phyloP scores from a whole-genome alignment of 805 yeast genomes.

The Naumovozyma castellii region DNA sequence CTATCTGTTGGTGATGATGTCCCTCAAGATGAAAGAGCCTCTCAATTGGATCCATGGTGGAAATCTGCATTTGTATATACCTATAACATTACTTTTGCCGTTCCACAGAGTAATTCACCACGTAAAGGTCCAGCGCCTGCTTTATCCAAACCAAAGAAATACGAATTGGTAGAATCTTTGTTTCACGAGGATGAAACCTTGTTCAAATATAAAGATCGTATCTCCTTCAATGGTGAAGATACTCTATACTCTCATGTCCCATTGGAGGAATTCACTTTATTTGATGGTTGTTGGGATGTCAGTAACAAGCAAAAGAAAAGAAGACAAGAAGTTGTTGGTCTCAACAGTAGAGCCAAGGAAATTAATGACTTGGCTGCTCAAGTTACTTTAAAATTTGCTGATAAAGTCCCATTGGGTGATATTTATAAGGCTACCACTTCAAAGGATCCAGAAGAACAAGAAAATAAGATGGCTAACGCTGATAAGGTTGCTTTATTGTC shows the following conservation, averaged over 20 bases:
- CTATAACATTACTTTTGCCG: slow-evolving; percentile 13
- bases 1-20: slow-evolving; percentile 13
- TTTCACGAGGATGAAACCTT: slow-evolving; percentile 15
- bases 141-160: slow-evolving; percentile 14
- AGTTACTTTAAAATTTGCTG: slow-evolving; percentile 11
- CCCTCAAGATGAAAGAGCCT: not conserved
- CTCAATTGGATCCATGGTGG: slow-evolving; percentile 14
- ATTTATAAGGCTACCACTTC: slow-evolving; percentile 14
- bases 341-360: slow-evolving; percentile 1
- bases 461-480: slow-evolving; percentile 14
- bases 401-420: slow-evolving; percentile 12
- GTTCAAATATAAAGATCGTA: slow-evolving; percentile 13
- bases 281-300: slow-evolving; percentile 20
- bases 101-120: slow-evolving; percentile 1
- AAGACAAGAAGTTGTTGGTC: slow-evolving; percentile 1
- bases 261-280: slow-evolving; percentile 17
- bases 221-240: slow-evolving; percentile 21
- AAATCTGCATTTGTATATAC: slow-evolving; percentile 13
- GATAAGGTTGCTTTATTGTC: slow-evolving; percentile 12
- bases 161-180: slow-evolving; percentile 14
- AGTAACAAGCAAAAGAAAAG: slow-evolving; percentile 12
- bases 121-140: slow-evolving; percentile 8
- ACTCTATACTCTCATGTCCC: slow-evolving; percentile 17
- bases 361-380: slow-evolving; percentile 9
- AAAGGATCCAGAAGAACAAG: slow-evolving; percentile 13